These are phyloP conservation scores for Closterium sp. DNA, from an alignment of 139 green algal species.

Conservation along the genomic window DNA sequence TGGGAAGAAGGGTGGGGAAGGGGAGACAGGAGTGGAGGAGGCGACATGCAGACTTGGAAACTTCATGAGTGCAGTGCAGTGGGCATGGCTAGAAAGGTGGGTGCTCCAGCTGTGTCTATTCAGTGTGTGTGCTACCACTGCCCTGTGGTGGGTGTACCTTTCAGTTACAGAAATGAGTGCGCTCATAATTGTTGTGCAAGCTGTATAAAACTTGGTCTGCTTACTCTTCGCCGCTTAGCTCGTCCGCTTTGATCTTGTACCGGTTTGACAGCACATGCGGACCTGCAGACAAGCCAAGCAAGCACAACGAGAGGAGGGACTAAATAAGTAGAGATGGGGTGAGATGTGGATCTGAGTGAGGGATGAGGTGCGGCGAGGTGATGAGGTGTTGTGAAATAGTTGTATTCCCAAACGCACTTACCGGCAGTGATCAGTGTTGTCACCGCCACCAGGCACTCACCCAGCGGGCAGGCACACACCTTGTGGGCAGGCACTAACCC, in stretches of 20 bases:
- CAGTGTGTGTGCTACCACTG: too few relatives aligned
- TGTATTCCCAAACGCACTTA: neutral
- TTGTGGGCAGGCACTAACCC: neutral
- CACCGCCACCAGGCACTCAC: too few relatives aligned
- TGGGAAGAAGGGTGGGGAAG: too few relatives aligned
- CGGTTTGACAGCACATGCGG: conserved; percentile 7
- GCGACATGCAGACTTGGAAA: too few relatives aligned
- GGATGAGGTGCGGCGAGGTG: neutral
- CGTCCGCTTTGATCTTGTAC: conserved; percentile 14
- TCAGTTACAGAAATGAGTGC: neutral
- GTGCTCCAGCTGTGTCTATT: too few relatives aligned
- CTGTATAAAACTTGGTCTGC: too few relatives aligned
- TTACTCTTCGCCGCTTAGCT: neutral
- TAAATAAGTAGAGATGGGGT: neutral
- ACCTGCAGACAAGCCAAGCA: conserved; percentile 7
- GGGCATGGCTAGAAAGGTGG: too few relatives aligned
- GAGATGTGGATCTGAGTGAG: neutral
- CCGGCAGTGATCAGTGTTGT: neutral
- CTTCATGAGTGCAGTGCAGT: too few relatives aligned
- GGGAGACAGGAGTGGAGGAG: too few relatives aligned
- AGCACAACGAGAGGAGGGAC: neutral
- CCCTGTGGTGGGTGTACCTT: too few relatives aligned
- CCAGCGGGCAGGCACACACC: neutral
- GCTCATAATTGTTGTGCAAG: too few relatives aligned
- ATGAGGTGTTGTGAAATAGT: neutral